Evolutionary conservation across 257 asterid genomes (phyloP).

Genomic region (Catharanthus roseus): DNA sequence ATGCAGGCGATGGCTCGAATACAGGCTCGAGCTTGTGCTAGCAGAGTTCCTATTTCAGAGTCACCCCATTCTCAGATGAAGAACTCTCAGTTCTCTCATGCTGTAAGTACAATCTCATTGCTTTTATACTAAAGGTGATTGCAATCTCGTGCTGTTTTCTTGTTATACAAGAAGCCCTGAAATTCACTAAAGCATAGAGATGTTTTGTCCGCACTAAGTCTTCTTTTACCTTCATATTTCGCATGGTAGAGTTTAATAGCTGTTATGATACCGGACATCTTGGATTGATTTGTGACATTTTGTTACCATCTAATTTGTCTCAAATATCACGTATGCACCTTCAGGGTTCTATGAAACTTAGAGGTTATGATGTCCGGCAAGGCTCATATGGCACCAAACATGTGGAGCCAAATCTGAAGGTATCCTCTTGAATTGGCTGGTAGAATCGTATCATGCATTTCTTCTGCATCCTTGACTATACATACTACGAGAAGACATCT

Average conservation of each 20-base stretch:
- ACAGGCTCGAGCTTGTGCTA: conserved; percentile 88
- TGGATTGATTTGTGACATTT: neutral
- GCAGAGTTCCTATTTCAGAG: conserved; percentile 41
- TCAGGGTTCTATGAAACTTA: conserved; percentile 37
- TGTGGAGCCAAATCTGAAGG: conserved; percentile 37
- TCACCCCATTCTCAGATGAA: conserved; percentile 25
- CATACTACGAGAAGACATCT: neutral
- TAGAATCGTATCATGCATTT: neutral
- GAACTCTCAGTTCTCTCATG: conserved; percentile 25
- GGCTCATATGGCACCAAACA: conserved; percentile 23
- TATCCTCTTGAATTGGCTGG: conserved; percentile 21
- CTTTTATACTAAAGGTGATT: neutral
- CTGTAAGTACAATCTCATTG: conserved; percentile 49
- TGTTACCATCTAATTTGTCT: conserved; percentile 7
- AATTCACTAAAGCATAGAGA: neutral
- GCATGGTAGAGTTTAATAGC: neutral
- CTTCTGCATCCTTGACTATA: neutral
- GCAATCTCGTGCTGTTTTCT: neutral
- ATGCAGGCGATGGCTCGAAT: conserved; percentile 97
- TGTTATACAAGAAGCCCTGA: neutral
- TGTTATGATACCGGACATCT: neutral
- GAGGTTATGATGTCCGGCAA: conserved; percentile 26
- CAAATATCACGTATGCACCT: conserved; percentile 5
- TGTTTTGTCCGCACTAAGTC: neutral
- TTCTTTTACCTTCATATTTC: neutral